These are phyloP conservation scores for Sporisorium exsertum DNA, from an alignment of 1,284 basidiomycete genomes.

Conservation along the genomic window DNA sequence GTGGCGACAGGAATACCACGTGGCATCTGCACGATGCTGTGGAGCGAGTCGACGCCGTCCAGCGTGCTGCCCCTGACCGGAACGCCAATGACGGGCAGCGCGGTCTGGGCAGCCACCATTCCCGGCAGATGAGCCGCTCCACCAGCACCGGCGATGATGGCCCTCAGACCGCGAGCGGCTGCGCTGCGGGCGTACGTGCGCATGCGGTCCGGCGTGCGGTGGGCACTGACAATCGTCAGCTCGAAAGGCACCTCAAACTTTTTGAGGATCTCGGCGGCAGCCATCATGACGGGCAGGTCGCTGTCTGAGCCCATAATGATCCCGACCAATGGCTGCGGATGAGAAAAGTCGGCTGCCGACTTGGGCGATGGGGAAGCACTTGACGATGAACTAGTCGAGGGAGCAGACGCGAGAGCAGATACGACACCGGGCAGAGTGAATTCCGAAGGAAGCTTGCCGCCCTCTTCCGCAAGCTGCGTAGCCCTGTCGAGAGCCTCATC, in stretches of 20 bases:
- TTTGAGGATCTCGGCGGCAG: conserved; percentile 86
- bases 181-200: conserved; percentile 85
- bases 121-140: conserved; percentile 97
- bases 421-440: conserved; percentile 53
- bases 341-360: conserved; percentile 69
- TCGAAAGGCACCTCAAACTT: conserved; percentile 88
- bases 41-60: conserved; percentile 94
- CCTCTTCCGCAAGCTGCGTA: conserved; percentile 52
- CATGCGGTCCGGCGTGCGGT: conserved; percentile 90
- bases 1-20: conserved; percentile 96
- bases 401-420: conserved; percentile 16
- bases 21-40: conserved; percentile 99
- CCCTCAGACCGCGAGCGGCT: conserved; percentile 78
- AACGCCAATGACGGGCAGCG: conserved; percentile 93
- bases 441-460: conserved; percentile 37
- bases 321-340: conserved; percentile 83
- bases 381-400: conserved; percentile 8
- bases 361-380: conserved; percentile 67
- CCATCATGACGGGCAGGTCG: conserved; percentile 92
- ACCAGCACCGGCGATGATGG: conserved; percentile 93
- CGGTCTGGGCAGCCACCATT: conserved; percentile 95
- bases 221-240: conserved; percentile 93
- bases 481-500: conserved; percentile 63
- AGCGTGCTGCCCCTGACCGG: conserved; percentile 94
- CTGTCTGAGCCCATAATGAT: conserved; percentile 99